Evolutionary conservation across 441 rosid species (phyloP), one percentile per base, ranked within the genome.

Genomic region (Euphorbia schlechtendalii): DNA sequence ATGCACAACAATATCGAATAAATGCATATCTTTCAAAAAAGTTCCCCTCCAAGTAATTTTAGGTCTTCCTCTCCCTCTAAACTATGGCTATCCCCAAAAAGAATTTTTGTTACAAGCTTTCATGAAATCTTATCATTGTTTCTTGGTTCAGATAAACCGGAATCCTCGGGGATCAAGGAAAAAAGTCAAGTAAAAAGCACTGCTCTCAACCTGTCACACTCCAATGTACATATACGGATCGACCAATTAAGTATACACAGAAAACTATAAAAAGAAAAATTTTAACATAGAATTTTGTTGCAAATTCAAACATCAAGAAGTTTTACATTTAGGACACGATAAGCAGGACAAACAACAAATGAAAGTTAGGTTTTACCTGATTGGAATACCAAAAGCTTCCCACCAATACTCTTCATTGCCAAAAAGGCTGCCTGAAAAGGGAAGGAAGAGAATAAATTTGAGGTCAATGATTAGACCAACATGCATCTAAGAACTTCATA

Each of bases 381-480:
- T 75, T 92, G 98, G 77, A 89, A 89, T 63, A 89, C 96, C 82
- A 92, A 63, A 65, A 92, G 96, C 81, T 92, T 92, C 69, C 98
- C 96, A 14, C 98, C 98, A 70, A 82, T 86, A 73, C 79, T 86
- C 78, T 88, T 89, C 92, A 89, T 80, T 63, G 96, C 96, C 86
- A 92, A 80, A 78, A 81, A 95, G 67, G 91, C 90, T 68, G 97
- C 98, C 98, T 95, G 86, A 27, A 68, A 67, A 34, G 61, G 61
- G 61, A 53, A 58, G n/a, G 34, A 32, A 3, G 34, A 55, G 22
- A 67, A 49, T 11, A 6, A 66, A 55, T 45, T 41, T 32, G 22
- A 49, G 13, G 20, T 18, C 34, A 9, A 45, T 45, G 34, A 12
- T 45, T 27, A 24, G 13, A 25, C 55, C 55, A 28, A 28, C 12